Evolutionary conservation across 2,329 filamentous ascomycete genomes (phyloP).

Genomic region (Fusarium longipes): DNA sequence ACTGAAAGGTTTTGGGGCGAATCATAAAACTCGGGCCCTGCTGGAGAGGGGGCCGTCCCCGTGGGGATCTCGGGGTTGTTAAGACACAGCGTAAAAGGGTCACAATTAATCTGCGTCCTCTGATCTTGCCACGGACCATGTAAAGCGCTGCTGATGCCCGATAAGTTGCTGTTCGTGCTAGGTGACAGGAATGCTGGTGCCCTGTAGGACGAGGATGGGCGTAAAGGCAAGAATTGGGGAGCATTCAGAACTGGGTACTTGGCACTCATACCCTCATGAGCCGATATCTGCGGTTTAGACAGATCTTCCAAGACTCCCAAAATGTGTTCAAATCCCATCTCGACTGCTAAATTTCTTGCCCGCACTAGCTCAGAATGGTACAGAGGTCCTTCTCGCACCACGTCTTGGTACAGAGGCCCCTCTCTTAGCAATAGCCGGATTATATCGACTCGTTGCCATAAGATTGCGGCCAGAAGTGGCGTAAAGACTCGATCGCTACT

Average conservation of each 20-base stretch:
- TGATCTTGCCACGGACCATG: background rate
- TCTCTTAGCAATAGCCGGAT: constrained; percentile 38
- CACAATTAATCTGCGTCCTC: background rate
- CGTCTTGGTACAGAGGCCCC: constrained; percentile 34
- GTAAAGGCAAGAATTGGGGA: constrained; percentile 5
- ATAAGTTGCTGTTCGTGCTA: constrained; percentile 13
- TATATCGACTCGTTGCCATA: constrained; percentile 44
- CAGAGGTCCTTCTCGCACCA: constrained; percentile 25
- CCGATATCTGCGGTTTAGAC: background rate
- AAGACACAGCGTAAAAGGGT: no score
- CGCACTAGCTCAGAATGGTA: constrained; percentile 37
- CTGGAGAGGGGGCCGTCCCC: background rate
- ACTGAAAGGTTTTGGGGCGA: background rate
- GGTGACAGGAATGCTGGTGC: background rate
- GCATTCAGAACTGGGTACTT: constrained; percentile 17
- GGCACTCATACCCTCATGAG: constrained; percentile 14
- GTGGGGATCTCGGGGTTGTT: background rate
- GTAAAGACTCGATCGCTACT: constrained; percentile 40
- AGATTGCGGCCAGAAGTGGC: constrained; percentile 45
- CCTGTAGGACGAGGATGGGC: background rate
- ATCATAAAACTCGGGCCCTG: background rate
- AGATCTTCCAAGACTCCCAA: constrained; percentile 31
- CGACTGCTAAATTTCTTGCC: constrained; percentile 39
- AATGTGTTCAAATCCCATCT: constrained; percentile 28
- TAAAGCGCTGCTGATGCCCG: constrained; percentile 34